phyloP scores from a whole-genome alignment of 805 yeast genomes.

The Saccharomycopsis capsularis region DNA sequence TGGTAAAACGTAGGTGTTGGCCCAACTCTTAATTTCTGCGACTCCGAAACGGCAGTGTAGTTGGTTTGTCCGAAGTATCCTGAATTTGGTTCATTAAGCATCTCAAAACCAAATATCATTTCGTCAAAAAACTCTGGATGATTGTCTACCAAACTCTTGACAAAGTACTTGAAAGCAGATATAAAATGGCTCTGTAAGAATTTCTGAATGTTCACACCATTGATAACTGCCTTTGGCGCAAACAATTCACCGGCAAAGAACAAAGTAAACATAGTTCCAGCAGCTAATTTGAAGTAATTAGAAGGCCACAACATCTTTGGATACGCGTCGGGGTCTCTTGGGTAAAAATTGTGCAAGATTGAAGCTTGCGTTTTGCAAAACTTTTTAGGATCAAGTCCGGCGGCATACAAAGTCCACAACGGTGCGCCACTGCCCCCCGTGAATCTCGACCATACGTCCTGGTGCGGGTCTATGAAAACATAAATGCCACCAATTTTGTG shows the following conservation, averaged over 20 bases:
- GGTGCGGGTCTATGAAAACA: slow-evolving; percentile 83
- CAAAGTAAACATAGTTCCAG: slow-evolving; percentile 75
- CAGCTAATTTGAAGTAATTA: slow-evolving; percentile 69
- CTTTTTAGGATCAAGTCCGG: slow-evolving; percentile 75
- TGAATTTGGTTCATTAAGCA: slow-evolving; percentile 76
- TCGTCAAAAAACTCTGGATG: slow-evolving; percentile 41
- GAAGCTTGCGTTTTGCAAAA: slow-evolving; percentile 76
- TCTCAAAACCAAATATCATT: slow-evolving; percentile 70
- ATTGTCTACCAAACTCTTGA: slow-evolving; percentile 32
- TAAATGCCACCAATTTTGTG: slow-evolving; percentile 63
- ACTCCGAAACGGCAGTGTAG: slow-evolving; percentile 46
- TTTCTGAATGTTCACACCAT: slow-evolving; percentile 72
- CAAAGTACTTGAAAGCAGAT: slow-evolving; percentile 43
- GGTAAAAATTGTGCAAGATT: slow-evolving; percentile 51
- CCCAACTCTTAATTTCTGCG: slow-evolving; percentile 64
- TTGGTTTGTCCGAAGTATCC: slow-evolving; percentile 66
- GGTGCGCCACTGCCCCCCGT: slow-evolving; percentile 94
- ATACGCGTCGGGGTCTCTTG: slow-evolving; percentile 29
- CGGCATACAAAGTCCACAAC: slow-evolving; percentile 84
- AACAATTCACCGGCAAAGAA: slow-evolving; percentile 73
- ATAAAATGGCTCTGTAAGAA: slow-evolving; percentile 62
- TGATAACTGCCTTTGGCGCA: slow-evolving; percentile 68
- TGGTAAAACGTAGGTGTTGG: slow-evolving; percentile 80
- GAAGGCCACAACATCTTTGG: slow-evolving; percentile 94
- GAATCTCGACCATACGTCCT: slow-evolving; percentile 88